Base-by-base conservation (phyloP, 768 basidiomycete genomes). In the Cystofilobasidium macerans region DNA sequence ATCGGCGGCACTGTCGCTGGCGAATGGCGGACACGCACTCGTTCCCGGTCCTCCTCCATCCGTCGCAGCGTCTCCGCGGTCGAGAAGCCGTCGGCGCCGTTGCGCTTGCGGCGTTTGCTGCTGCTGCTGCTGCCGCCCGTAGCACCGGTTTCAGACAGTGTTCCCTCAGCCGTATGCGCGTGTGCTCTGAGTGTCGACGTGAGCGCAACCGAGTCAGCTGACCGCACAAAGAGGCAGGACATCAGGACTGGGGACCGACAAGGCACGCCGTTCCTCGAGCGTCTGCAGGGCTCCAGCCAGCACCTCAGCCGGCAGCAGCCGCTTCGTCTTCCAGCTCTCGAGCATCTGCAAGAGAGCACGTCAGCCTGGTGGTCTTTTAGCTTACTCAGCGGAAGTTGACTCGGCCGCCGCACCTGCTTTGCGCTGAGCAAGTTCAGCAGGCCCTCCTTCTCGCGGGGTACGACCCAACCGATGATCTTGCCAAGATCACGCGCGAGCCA, bases 41-140 rank as follows among this genome's bases (percentile, higher is more conserved):
- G 83, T 71, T 93, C 91, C 2, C 90, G 80, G 74, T 93, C 91
- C 71, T 93, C 90, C 74, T 94, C 89, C 70, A 94, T 90, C 16
- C 89, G 85, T 66, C 86, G 85, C 72, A 89, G 81, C 33, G 89
- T 82, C 60, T 92, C 89, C n/a, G 78, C 76, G 12, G 82, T 81
- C 1, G 84, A 80, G 57, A 87, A 80, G 47, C 71, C 71, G 24
- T 70, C 68, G 54, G 70, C 62, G 30, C 59, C 7, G 69, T 45
- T 20, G 48, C 57, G 12, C 71, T 61, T 57, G 73, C 71, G 70
- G 22, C 65, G 64, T n/a, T 70, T 70, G 20, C 67, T 42, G 42
- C 45, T 65, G 43, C 28, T 36, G 54, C 28, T 58, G 6, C 32
- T 22, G 28, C 18, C 26, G 18, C 12, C 45, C 3, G 14, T 42